Evolutionary conservation across 1,284 basidiomycete species (phyloP).

Genomic region (Thecaphora thlaspeos): DNA sequence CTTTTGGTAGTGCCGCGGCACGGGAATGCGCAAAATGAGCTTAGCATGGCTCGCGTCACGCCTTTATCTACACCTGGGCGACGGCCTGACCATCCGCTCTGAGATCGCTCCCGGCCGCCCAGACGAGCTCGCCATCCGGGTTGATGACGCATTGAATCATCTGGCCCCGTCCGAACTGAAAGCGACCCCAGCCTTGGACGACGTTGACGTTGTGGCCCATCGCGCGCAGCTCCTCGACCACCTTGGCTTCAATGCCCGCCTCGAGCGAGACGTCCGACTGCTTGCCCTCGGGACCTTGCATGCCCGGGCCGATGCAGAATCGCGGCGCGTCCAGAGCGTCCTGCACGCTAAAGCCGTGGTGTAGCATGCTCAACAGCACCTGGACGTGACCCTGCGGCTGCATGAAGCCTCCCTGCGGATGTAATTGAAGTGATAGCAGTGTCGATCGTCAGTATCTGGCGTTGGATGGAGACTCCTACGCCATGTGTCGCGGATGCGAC

Average conservation of each 20-base stretch:
- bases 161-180: conserved; percentile 83
- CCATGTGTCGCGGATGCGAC: no score
- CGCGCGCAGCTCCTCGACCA: conserved; percentile 60
- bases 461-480: no score
- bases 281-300: conserved; percentile 67
- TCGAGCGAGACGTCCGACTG: conserved; percentile 85
- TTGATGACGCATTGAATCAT: conserved; percentile 34
- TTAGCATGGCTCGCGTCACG: no score
- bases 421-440: no score
- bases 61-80: conserved; percentile 70
- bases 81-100: conserved; percentile 72
- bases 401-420: conserved; percentile 70
- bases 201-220: conserved; percentile 83
- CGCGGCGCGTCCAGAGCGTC: conserved; percentile 76
- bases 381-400: conserved; percentile 90
- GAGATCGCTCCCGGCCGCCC: conserved; percentile 34
- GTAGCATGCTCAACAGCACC: conserved; percentile 83
- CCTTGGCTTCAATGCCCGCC: conserved; percentile 71
- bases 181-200: conserved; percentile 66
- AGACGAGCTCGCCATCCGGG: conserved; percentile 23
- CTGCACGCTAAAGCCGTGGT: conserved; percentile 72
- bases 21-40: no score
- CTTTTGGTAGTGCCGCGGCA: no score
- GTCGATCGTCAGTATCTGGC: background rate
- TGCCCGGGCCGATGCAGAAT: conserved; percentile 88